A percentile compares a stretch with the other conserved stretches of the same genome.
Evolutionary conservation across 306 rosid species (phyloP).

Genomic region (Albizia julibrissin): DNA sequence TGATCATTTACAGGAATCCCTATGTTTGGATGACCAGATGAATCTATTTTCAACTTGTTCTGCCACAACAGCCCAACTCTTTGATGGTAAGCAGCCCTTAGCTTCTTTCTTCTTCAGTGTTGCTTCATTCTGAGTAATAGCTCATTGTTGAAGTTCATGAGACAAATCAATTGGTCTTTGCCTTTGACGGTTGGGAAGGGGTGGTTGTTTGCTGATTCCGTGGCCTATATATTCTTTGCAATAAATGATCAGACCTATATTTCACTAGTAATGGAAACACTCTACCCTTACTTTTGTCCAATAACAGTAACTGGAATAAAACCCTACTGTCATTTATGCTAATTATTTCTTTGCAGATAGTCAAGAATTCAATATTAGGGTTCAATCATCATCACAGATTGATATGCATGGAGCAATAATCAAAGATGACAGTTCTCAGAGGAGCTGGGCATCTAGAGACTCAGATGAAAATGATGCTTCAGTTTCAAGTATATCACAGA

Average conservation of each 20-base stretch:
- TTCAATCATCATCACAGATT: conserved; percentile 38
- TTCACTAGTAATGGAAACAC: not conserved
- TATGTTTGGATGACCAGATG: conserved; percentile 33
- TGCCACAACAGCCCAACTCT: conserved; percentile 29
- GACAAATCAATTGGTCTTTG: conserved; percentile 1
- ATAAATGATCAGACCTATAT: conserved; percentile 29
- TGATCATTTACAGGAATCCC: conserved; percentile 33
- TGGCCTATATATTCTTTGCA: conserved; percentile 12
- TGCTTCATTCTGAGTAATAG: conserved; percentile 17
- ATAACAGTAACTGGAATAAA: conserved; percentile 8
- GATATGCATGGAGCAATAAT: conserved; percentile 28
- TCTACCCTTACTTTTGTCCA: not conserved
- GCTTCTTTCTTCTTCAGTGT: conserved; percentile 5
- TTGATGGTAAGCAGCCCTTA: conserved; percentile 36
- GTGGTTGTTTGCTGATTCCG: not conserved
- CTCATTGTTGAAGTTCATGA: not conserved
- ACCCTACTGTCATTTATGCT: conserved; percentile 9
- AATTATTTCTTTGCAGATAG: conserved; percentile 32
- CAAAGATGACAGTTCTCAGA: conserved; percentile 28
- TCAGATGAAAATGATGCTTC: conserved; percentile 41
- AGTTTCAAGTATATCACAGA: conserved; percentile 36
- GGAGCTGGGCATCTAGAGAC: conserved; percentile 36
- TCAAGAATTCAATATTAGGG: conserved; percentile 29
- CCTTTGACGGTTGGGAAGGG: not conserved
- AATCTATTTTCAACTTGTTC: conserved; percentile 35